Evolutionary conservation across 1,284 basidiomycete genomes (phyloP).

Genomic region (Cryptococcus sp.): DNA sequence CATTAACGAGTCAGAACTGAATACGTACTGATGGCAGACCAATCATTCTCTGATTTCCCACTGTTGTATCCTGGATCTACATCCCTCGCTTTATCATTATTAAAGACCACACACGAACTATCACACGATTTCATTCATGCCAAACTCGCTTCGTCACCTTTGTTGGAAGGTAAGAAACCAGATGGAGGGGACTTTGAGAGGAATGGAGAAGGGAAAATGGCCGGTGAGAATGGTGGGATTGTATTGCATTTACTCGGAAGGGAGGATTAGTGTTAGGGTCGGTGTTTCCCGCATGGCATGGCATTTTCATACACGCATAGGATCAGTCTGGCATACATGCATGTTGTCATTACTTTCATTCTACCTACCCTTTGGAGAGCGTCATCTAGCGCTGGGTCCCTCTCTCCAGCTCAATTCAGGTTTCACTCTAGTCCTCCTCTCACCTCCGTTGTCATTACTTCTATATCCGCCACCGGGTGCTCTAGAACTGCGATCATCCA

Average conservation of each 20-base stretch:
- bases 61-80: conserved; percentile 23
- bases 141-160: conserved; percentile 9
- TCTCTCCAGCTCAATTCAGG: conserved; percentile 25
- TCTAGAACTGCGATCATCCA: too few species aligned
- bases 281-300: too few species aligned
- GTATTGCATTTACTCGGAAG: conserved; percentile 28
- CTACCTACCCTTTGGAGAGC: not conserved
- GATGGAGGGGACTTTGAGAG: conserved; percentile 24
- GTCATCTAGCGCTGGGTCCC: conserved; percentile 19
- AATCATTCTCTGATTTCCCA: conserved; percentile 44
- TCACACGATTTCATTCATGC: conserved; percentile 25
- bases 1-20: not conserved
- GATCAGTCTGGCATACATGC: too few species aligned
- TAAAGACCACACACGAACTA: conserved; percentile 32
- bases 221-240: conserved; percentile 21
- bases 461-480: conserved; percentile 2
- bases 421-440: conserved; percentile 15
- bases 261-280: too few species aligned
- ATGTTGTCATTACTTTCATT: not conserved
- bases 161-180: conserved; percentile 17
- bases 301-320: too few species aligned
- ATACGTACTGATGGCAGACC: conserved; percentile 26
- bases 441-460: conserved; percentile 6
- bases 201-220: conserved; percentile 22
- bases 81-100: conserved; percentile 12